Conservation (phyloP, 179 eudicot genomes). For the Patellifolia procumbens region DNA sequence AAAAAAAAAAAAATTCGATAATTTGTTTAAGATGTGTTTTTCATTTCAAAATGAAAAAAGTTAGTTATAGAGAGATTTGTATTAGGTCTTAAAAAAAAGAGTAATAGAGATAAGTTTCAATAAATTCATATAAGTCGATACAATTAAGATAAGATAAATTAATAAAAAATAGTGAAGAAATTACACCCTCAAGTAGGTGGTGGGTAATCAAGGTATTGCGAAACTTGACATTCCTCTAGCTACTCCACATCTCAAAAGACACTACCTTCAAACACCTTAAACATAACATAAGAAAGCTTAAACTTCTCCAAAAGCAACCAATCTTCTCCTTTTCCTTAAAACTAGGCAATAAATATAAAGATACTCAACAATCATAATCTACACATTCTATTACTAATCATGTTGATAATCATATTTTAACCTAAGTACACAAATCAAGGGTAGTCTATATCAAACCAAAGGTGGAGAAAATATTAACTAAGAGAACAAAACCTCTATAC, state of each 20-base stretch:
- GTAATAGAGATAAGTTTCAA: too few relatives aligned
- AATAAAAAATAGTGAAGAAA: background rate
- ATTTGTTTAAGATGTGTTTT: too few relatives aligned
- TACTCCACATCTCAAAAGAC: background rate
- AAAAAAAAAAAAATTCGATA: too few relatives aligned
- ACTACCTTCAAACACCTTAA: background rate
- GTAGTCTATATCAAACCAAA: background rate
- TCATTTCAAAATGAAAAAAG: too few relatives aligned
- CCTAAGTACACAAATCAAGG: conserved; percentile 5
- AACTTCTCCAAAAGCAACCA: background rate
- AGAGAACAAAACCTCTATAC: conserved; percentile 20
- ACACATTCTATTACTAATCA: conserved; percentile 18
- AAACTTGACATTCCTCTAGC: background rate
- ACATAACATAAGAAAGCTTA: background rate
- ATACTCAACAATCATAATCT: conserved; percentile 13
- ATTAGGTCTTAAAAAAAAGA: too few relatives aligned
- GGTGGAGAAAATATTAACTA: background rate
- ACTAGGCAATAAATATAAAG: background rate
- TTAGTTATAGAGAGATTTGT: too few relatives aligned
- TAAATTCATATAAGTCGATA: too few relatives aligned
- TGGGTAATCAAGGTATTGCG: background rate
- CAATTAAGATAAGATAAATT: background rate
- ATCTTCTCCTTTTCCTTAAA: background rate
- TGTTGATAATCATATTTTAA: conserved; percentile 7
- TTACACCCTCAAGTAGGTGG: background rate